Evolutionary conservation across 345 rosid genomes (phyloP), one percentile per base, ranked within the genome.

Genomic region (Dipteronia sinensis): DNA sequence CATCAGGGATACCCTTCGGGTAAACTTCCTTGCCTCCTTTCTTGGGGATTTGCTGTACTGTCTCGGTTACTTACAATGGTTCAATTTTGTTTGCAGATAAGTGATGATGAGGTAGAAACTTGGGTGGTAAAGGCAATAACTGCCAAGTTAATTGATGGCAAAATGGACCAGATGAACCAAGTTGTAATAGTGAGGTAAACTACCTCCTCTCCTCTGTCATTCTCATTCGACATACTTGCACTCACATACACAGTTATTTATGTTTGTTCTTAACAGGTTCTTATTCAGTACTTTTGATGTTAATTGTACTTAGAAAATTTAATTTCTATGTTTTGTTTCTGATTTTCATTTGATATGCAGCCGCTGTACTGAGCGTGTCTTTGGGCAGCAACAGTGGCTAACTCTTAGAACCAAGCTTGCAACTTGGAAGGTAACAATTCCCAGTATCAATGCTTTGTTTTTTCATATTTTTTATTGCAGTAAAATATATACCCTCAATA

Each of bases 81-180:
- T 31, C 68, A 31, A 68, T 55, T 67, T 38, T 22, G 27, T 15
- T 70, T 77, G 67, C 87, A 95, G 99, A 85, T 95, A 76, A 82
- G 81, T 51, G 94, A 92, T n/a, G 90, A 90, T 80, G 98, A 92
- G 80, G 92, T 93, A 64, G 98, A 95, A 80, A 31, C 80, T 47
- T 93, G 99, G 98, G 88, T 95, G 68, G 97, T 93, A 6, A 95
- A 87, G 88, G 97, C 99, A 61, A 89, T 88, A 82, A 89, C 93
- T 38, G 90, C 95, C 0, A 91, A 95, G 84, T 81, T 95, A 82
- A 74, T 92, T 58, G 93, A 87, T 59, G 91, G 97, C 81, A 93
- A 90, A 83, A 93, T 95, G 89, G 96, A 95, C 82, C 98, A 95
- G 86, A 87, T 93, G 98, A 95, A 93, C 85, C 86, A 90, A 86